These are phyloP conservation scores for Zarea fungicola DNA, from an alignment of 2,329 filamentous ascomycete genomes.

Conservation along the genomic window DNA sequence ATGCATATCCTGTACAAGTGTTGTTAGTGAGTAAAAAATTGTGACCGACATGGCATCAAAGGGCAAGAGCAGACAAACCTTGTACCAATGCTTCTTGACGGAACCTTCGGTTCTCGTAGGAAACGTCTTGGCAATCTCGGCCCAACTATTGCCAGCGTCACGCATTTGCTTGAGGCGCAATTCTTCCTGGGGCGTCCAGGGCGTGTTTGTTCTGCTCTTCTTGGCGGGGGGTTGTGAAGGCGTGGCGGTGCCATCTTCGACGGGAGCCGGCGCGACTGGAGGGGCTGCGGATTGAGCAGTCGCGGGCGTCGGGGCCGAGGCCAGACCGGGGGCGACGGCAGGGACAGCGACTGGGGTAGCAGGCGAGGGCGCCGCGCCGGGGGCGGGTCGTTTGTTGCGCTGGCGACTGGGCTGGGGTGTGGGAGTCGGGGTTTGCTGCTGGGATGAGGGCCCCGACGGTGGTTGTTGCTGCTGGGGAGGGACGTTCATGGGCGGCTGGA, in stretches of 20 bases:
- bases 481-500: constrained; percentile 41
- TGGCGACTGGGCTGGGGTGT: constrained; percentile 34
- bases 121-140: constrained; percentile 97
- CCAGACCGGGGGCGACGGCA: constrained; percentile 28
- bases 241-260: constrained; percentile 27
- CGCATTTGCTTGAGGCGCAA: constrained; percentile 89
- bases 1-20: constrained; percentile 91
- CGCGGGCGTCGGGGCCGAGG: constrained; percentile 25
- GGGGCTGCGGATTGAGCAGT: constrained; percentile 23
- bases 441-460: constrained; percentile 30
- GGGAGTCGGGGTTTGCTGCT: constrained; percentile 33
- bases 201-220: constrained; percentile 97
- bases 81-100: constrained; percentile 99
- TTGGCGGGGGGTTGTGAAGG: constrained; percentile 58
- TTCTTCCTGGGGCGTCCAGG: constrained; percentile 95
- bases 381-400: constrained; percentile 39
- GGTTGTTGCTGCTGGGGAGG: constrained; percentile 29
- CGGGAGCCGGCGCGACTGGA: constrained; percentile 15
- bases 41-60: too few species aligned
- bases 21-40: constrained; percentile 1
- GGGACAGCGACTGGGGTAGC: constrained; percentile 27
- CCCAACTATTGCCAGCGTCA: constrained; percentile 91
- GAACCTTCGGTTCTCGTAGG: constrained; percentile 91
- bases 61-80: constrained; percentile 48
- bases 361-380: constrained; percentile 34